Evolutionary conservation across 768 basidiomycete genomes (phyloP), one percentile per base, ranked within the genome.

Genomic region (Strobilomyces dryophilus): DNA sequence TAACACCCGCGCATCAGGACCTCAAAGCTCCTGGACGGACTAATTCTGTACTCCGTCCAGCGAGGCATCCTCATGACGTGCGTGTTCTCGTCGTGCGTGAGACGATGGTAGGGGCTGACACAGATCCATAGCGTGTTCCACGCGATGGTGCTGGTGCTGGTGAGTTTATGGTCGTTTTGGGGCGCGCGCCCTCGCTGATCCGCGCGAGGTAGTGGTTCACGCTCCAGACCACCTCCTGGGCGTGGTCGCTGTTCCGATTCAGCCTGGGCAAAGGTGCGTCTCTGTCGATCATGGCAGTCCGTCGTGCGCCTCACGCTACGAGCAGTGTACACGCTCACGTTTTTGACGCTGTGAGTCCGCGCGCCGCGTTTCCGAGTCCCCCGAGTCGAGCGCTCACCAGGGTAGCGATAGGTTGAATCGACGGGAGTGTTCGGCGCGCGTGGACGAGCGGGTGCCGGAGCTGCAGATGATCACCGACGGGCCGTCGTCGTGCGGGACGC

Each of bases 291-390:
- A 24, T 24, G 29, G 7, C 8, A 1, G 29, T 29, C 29, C 29
- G 29, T 29, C 5, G 29, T 29, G 29, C 5, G 29, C 29, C 29
- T 29, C 7, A 9, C 29, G 5, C 40, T 8, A n/a, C 4, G 29
- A 4, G 20, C 7, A 60, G 59, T 57, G 20, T 61, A 56, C n/a
- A 56, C 54, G 14, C 32, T 61, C n/a, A 61, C 59, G 9, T 57
- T 57, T 24, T 39, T 61, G 43, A 51, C 29, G 10, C 40, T 61
- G 55, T 53, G 20, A 50, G 54, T 59, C 9, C 3, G 29, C n/a
- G 4, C 2, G 31, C 41, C 29, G 5, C 11, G 4, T 24, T 24
- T 24, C 24, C 4, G 9, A 5, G 2, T 14, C 9, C 3, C 29
- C 9, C 29, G 29, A 29, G 29, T 29, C 29, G 29, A 29, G 15